A percentile compares a stretch with the other conserved stretches of the same genome.
Conservation (phyloP, 2,329 filamentous ascomycete species). For the Grosmannia clavigera region DNA sequence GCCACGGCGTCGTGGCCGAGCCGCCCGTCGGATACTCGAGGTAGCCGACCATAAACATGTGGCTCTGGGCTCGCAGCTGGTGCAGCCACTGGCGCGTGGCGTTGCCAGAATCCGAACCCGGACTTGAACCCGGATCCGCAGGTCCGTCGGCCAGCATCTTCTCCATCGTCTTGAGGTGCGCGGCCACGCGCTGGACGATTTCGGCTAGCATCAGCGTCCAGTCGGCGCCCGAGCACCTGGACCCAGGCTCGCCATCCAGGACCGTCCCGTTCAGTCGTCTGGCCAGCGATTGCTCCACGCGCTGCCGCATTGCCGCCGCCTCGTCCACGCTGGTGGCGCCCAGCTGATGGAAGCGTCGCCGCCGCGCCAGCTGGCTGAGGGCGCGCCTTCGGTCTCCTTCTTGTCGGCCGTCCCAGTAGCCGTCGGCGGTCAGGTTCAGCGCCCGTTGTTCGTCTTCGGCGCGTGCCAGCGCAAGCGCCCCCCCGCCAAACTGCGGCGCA, state of each 20-base stretch:
- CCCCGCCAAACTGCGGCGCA: conserved; percentile 21
- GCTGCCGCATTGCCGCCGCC: conserved; percentile 20
- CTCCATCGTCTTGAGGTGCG: conserved; percentile 21
- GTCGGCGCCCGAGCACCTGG: conserved; percentile 27
- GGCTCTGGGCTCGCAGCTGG: conserved; percentile 23
- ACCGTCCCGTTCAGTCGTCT: conserved; percentile 12
- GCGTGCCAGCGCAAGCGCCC: conserved; percentile 18
- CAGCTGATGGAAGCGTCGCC: conserved; percentile 25
- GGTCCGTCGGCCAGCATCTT: conserved; percentile 15
- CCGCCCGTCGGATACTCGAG: conserved; percentile 28
- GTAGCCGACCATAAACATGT: conserved; percentile 30
- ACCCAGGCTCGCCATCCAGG: too few species aligned
- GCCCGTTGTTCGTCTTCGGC: conserved; percentile 19
- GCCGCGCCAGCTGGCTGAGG: conserved; percentile 22
- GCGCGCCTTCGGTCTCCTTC: conserved; percentile 15
- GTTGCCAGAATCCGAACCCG: conserved; percentile 13
- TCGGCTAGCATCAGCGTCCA: conserved; percentile 29
- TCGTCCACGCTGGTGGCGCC: conserved; percentile 19
- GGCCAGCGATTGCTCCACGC: conserved; percentile 20
- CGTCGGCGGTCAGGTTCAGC: conserved; percentile 29
- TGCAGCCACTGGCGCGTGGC: conserved; percentile 18
- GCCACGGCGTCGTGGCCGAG: conserved; percentile 17
- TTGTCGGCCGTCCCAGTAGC: conserved; percentile 22
- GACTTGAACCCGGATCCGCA: background rate
- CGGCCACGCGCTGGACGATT: conserved; percentile 27